Evolutionary conservation across 495 filamentous ascomycete species (phyloP), one percentile per base, ranked within the genome.

Genomic region (Wilcoxina mikolae): DNA sequence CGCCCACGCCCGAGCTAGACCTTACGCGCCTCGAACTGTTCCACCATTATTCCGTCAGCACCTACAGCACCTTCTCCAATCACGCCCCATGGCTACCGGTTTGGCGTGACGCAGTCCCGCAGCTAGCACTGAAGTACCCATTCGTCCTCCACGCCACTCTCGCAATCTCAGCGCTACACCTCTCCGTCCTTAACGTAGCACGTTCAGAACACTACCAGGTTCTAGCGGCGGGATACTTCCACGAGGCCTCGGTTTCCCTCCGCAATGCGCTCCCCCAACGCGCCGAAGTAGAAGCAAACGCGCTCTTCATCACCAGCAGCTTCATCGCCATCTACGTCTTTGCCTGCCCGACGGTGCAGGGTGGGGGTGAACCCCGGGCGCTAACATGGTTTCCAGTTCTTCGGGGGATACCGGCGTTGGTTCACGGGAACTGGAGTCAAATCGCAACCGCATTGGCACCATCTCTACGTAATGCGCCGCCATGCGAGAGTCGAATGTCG

Each of bases 131-230:
- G 4, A 44, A 61, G 17, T 45, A 65, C 4, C 60, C 62, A 2
- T 69, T 67, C 29, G 45, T 65, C 0, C 64, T 72, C 58, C 69
- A 72, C 29, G 64, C 65, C 0, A 68, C 71, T 5, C 58, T 72
- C 17, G 70, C 67, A 1, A 49, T 71, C 3, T 64, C 70, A 0
- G 65, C 70, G 4, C 50, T 72, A 4, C 70, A 72, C 28, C 29
- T 52, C 10, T 26, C 17, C 28, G 49, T 41, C 2, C 20, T 24
- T 10, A 9, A 38, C 20, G 17, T n/a, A 1, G 2, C 49, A 10
- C 46, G 46, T 5, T 17, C 29, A 11, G 28, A 38, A 39, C 49
- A 52, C 49, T 52, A 52, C 26, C 15, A 23, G 2, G 15, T 52
- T 7, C 49, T 52, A 7, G 49, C 49, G n/a, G 31, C 49, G n/a